These are phyloP conservation scores for Daldinia loculata DNA, from an alignment of 495 filamentous ascomycete genomes.

Conservation along the genomic window DNA sequence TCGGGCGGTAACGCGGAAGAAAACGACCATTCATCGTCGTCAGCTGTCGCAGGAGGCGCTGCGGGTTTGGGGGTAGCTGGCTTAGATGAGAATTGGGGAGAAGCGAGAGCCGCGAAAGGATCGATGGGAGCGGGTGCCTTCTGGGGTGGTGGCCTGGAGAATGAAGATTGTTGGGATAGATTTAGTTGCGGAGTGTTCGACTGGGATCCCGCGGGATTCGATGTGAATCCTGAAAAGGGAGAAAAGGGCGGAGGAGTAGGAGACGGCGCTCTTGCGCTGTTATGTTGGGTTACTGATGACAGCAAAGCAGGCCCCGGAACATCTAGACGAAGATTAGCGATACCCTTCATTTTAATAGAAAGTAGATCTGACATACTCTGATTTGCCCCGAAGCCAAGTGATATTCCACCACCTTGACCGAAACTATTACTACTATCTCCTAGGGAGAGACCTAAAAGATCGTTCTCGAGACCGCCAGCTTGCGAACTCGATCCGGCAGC, in stretches of 20 bases:
- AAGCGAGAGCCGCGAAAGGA: slow-evolving; percentile 76
- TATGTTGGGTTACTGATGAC: slow-evolving; percentile 69
- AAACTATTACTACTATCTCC: slow-evolving; percentile 58
- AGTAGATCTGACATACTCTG: slow-evolving; percentile 57
- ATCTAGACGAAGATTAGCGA: slow-evolving; percentile 51
- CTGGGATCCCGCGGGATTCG: slow-evolving; percentile 51
- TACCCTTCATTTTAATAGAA: not conserved
- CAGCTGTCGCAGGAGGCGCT: slow-evolving; percentile 55
- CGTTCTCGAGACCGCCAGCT: slow-evolving; percentile 58
- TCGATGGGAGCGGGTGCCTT: slow-evolving; percentile 53
- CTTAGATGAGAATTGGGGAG: slow-evolving; percentile 60
- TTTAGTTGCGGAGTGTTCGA: slow-evolving; percentile 60
- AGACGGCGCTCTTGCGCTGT: slow-evolving; percentile 56
- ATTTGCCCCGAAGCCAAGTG: slow-evolving; percentile 79
- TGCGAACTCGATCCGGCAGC: slow-evolving; percentile 48
- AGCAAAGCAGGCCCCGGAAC: slow-evolving; percentile 70
- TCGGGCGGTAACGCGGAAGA: slow-evolving; percentile 83
- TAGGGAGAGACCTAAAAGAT: slow-evolving; percentile 62
- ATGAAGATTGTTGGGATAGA: slow-evolving; percentile 53
- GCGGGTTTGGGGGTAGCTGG: slow-evolving; percentile 52
- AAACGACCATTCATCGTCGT: slow-evolving; percentile 94
- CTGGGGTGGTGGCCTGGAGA: slow-evolving; percentile 52
- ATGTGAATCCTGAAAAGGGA: slow-evolving; percentile 65
- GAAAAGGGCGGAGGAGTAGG: slow-evolving; percentile 62
- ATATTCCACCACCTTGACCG: slow-evolving; percentile 82